Evolutionary conservation across 1,139 yeast species (phyloP), one percentile per base, ranked within the genome.

Genomic region (Pichia sp.): DNA sequence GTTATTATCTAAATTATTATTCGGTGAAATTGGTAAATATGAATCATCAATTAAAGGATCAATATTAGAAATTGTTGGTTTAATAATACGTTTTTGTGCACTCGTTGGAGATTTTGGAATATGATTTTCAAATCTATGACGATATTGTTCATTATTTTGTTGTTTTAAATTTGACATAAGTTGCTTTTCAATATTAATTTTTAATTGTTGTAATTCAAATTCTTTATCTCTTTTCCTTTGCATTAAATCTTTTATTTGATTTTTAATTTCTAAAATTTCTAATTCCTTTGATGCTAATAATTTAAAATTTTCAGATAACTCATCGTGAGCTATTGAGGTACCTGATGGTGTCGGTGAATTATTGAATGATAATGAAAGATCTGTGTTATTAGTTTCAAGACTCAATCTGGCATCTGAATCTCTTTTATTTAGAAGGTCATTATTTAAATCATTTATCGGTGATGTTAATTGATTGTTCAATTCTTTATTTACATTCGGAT

Each of bases 271-370:
- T 34, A 79, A 76, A 29, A 78, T 66, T 23, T 70, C 67, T 82
- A 79, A 78, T 56, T 80, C 87, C 54, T 78, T 80, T 32, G 77
- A 61, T 0, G 86, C 86, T 44, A 80, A 62, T 12, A 73, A 59
- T 47, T 84, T 62, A 40, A 80, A 63, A 47, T 78, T 78, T n/a
- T 75, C 78, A 46, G 76, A 78, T 10, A 79, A 39, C 22, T 42
- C 53, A 24, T 51, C 48, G 4, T 40, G n/a, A n/a, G n/a, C n/a
- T n/a, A n/a, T n/a, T n/a, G n/a, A n/a, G n/a, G n/a, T 32, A 5
- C n/a, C 25, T 16, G n/a, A 3, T 9, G 47, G 46, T 1, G 44
- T 42, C 11, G 46, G 44, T 1, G 49, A 43, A 9, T n/a, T 31
- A 12, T 35, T 31, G 20, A 39, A 33, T 28, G 39, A 35, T 32